A percentile compares a stretch with the other conserved stretches of the same genome.
Evolutionary conservation across 306 rosid species (phyloP).

Genomic region (Cucurbita maxima): DNA sequence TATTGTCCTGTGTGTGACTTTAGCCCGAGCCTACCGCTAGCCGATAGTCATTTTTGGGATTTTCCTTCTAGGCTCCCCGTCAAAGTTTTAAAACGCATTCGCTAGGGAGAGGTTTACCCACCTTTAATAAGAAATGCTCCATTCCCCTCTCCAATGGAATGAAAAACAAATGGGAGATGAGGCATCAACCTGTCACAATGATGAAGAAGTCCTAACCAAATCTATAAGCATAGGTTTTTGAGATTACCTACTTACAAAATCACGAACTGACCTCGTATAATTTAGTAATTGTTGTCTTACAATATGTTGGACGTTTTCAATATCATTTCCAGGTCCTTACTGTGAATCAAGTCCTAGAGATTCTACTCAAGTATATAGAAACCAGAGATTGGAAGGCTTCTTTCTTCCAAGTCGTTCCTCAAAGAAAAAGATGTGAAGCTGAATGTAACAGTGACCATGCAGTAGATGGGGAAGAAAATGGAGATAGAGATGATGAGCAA

Average conservation of each 20-base stretch:
- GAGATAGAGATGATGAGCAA: conserved; percentile 1
- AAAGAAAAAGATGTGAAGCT: conserved; percentile 50
- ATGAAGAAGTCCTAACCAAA: background rate
- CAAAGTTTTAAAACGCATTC: too few species aligned
- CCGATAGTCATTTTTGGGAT: too few species aligned
- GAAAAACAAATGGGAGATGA: background rate
- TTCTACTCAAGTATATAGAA: conserved; percentile 55
- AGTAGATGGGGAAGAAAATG: conserved; percentile 22
- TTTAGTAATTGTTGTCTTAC: background rate
- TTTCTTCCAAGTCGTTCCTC: conserved; percentile 77
- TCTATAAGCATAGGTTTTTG: background rate
- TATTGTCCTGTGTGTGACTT: background rate
- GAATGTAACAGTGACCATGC: conserved; percentile 26
- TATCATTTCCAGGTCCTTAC: conserved; percentile 60
- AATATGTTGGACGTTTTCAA: background rate
- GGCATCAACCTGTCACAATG: background rate
- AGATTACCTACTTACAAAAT: background rate
- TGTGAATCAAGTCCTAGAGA: conserved; percentile 75
- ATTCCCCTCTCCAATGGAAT: background rate
- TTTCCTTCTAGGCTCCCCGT: too few species aligned
- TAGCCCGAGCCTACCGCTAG: too few species aligned
- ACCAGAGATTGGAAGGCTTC: conserved; percentile 72
- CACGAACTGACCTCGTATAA: background rate
- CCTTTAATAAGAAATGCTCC: too few species aligned
- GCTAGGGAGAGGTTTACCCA: too few species aligned